These are phyloP conservation scores for Mycena pura DNA, from an alignment of 768 basidiomycete species.

Conservation along the genomic window DNA sequence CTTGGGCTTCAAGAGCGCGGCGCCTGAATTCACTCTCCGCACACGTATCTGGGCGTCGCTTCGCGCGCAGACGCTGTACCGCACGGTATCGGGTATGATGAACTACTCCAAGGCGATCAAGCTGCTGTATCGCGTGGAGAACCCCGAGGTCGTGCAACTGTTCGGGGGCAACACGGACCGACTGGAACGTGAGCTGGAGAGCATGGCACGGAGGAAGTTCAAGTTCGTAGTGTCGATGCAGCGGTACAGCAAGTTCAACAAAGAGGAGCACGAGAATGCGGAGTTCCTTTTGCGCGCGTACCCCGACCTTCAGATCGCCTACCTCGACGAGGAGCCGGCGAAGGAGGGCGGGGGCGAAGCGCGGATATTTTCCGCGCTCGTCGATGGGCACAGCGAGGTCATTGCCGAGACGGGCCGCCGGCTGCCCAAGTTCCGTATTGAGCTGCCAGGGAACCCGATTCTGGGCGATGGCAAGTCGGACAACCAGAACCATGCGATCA, in stretches of 20 bases:
- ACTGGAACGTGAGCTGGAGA: slow-evolving; percentile 93
- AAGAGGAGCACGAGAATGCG: slow-evolving; percentile 98
- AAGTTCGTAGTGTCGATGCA: slow-evolving; percentile 99
- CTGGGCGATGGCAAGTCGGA: slow-evolving; percentile 99
- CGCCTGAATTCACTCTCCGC: slow-evolving; percentile 97
- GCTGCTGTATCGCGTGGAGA: slow-evolving; percentile 98
- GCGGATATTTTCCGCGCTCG: slow-evolving; percentile 92
- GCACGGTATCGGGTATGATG: slow-evolving; percentile 99
- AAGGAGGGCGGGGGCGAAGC: slow-evolving; percentile 95
- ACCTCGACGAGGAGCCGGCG: slow-evolving; percentile 94
- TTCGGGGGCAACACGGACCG: slow-evolving; percentile 98
- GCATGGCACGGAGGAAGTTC: slow-evolving; percentile 98
- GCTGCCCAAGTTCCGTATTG: slow-evolving; percentile 96
- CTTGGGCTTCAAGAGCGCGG: slow-evolving; percentile 98
- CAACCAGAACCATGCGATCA: slow-evolving; percentile 99
- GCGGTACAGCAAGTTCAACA: slow-evolving; percentile 98
- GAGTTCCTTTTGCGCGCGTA: slow-evolving; percentile 98
- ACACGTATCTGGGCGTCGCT: slow-evolving; percentile 99
- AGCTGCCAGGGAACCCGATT: slow-evolving; percentile 98
- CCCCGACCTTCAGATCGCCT: slow-evolving; percentile 98
- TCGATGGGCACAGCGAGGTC: slow-evolving; percentile 98
- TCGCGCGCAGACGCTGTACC: slow-evolving; percentile 96
- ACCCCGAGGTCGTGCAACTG: slow-evolving; percentile 97
- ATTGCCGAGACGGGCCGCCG: slow-evolving; percentile 86
- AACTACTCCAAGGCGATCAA: slow-evolving; percentile 99